Evolutionary conservation across 441 rosid genomes (phyloP), one percentile per base, ranked within the genome.

Genomic region (Hypseocharis bilobata): DNA sequence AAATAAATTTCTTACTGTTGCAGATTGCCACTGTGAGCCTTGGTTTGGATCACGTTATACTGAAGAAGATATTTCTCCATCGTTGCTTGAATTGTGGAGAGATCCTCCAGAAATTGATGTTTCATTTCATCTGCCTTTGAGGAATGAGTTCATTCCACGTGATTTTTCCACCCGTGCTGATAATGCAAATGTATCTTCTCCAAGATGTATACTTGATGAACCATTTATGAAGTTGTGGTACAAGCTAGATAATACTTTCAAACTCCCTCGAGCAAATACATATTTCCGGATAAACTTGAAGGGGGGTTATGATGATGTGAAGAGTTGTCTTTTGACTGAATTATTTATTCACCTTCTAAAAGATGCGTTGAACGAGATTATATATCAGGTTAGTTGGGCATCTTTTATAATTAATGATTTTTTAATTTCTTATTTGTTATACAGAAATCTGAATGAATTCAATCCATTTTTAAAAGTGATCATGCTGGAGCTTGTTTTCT

Each of bases 201-300:
- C 96, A 34, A 78, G 65, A 68, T 91, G 93, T 68, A 78, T 93
- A 69, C 71, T 87, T 67, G 91, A 91, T 34, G 92, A 88, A 70
- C 87, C 96, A 16, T 70, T 81, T 63, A 83, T 93, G 80, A 91
- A 86, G 83, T 74, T 90, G 62, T 93, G 98, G 98, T 85, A 88
- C 86, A 93, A 91, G 88, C 92, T 84, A 30, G 98, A 93, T 67
- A 74, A 72, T 58, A 80, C 90, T 55, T 90, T 91, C 63, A 90
- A 85, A 81, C 76, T 84, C 69, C 98, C 97, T 65, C 97, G 97
- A 60, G 92, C 87, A 57, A 93, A 86, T 81, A 65, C 92, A 32
- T 93, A 85, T 80, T 93, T 91, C 79, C 80, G 81, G 65, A 83
- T 91, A 71, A 88, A 90, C 81, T 69, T 93, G 81, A 90, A 87